Percentiles rank a stretch among this genome's conserved stretches.
These are phyloP conservation scores for Sanghuangporus sanghuang DNA, from an alignment of 1,284 basidiomycete species.

Conservation along the genomic window DNA sequence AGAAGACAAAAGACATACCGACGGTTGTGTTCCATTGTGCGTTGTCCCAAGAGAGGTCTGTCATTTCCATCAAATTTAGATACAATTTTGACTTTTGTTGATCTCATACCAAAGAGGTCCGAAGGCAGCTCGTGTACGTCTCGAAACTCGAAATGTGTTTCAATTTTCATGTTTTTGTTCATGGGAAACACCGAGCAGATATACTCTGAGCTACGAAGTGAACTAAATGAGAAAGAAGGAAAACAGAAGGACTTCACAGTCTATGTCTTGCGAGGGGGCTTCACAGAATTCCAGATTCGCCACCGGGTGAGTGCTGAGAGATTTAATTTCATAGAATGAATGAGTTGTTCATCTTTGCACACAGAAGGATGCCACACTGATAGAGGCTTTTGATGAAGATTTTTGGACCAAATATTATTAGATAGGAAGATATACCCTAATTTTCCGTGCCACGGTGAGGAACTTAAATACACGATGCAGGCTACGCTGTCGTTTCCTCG, in stretches of 20 bases:
- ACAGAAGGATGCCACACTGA: constrained; percentile 60
- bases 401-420: constrained; percentile 38
- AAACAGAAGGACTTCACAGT: constrained; percentile 48
- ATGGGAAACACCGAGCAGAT: constrained; percentile 36
- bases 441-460: neutral
- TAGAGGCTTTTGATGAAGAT: constrained; percentile 69
- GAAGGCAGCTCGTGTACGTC: constrained; percentile 61
- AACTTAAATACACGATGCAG: neutral
- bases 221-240: constrained; percentile 32
- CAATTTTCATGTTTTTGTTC: neutral
- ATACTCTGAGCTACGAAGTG: constrained; percentile 54
- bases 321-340: neutral
- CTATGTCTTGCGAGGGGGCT: constrained; percentile 63
- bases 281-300: constrained; percentile 60
- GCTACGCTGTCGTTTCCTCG: neutral
- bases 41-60: constrained; percentile 68
- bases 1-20: constrained; percentile 55
- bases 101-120: constrained; percentile 48
- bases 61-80: constrained; percentile 8
- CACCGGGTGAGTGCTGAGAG: constrained; percentile 45
- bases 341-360: neutral
- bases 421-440: neutral
- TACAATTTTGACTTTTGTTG: neutral
- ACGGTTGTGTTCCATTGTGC: constrained; percentile 72
- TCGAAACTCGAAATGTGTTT: neutral